Evolutionary conservation across 2,329 filamentous ascomycete genomes (phyloP).

Genomic region (Xylariales sp.): DNA sequence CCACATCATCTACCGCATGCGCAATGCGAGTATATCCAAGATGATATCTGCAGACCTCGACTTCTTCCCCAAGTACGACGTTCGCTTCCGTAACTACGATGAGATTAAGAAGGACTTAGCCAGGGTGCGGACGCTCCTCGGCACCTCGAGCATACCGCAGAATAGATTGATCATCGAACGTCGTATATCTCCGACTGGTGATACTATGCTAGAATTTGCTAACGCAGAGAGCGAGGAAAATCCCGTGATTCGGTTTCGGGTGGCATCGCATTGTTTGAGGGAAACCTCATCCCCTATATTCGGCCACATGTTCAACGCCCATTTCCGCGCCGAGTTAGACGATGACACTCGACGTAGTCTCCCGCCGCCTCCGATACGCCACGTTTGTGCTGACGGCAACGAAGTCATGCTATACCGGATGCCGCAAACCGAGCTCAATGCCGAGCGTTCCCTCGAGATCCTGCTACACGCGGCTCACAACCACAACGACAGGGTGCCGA

Average conservation of each 20-base stretch:
- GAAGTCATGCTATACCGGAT: slow-evolving; percentile 63
- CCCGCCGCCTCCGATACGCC: slow-evolving; percentile 49
- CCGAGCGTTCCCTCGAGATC: slow-evolving; percentile 56
- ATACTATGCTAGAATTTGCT: slow-evolving; percentile 64
- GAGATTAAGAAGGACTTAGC: slow-evolving; percentile 56
- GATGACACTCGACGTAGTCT: slow-evolving; percentile 48
- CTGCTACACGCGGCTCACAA: slow-evolving; percentile 64
- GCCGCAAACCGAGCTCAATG: slow-evolving; percentile 62
- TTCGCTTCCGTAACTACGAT: slow-evolving; percentile 61
- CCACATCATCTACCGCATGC: slow-evolving; percentile 59
- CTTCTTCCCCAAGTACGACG: slow-evolving; percentile 59
- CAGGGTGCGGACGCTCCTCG: slow-evolving; percentile 55
- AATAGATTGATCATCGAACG: slow-evolving; percentile 56
- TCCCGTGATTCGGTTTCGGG: slow-evolving; percentile 61
- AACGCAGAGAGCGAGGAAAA: slow-evolving; percentile 53
- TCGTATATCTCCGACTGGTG: slow-evolving; percentile 58
- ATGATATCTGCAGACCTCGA: slow-evolving; percentile 58
- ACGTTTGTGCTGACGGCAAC: slow-evolving; percentile 53
- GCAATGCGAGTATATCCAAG: slow-evolving; percentile 57
- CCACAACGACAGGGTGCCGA: slow-evolving; percentile 59
- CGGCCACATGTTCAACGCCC: slow-evolving; percentile 57
- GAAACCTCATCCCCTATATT: slow-evolving; percentile 65
- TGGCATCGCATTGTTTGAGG: slow-evolving; percentile 62
- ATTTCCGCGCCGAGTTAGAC: slow-evolving; percentile 48
- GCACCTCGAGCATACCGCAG: slow-evolving; percentile 56